Base-by-base conservation (phyloP, 176 grass and related monocot genomes). In the Rhynchospora breviuscula region DNA sequence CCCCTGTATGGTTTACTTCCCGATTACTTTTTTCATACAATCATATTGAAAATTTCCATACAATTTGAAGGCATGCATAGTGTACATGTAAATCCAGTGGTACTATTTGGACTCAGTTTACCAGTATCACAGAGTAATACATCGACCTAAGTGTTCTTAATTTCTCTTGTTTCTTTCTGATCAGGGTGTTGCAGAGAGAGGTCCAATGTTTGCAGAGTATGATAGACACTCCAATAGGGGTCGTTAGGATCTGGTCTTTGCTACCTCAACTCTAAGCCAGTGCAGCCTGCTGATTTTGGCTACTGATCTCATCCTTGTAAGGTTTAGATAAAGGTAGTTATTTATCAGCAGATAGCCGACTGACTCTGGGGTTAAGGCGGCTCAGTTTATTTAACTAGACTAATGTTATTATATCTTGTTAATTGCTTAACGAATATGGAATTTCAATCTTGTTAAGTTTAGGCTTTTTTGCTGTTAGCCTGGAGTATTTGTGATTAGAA, bases 161-260 rank as follows among this genome's bases (percentile, higher is more conserved):
- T 58, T 78, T 62, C 7, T 63, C 26, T 9, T 44, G 43, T 23
- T 45, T 63, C 45, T 59, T 12, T 80, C 35, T 60, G 10, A 67
- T 53, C 63, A 82, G 80, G 80, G 59, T 82, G 52, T 49, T 67
- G 59, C n/a, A 17, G 80, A 82, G 62, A 82, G 80, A 29, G 80
- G 44, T 17, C 63, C 60, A 25, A 64, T 65, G 31, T 82, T 52
- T 65, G 21, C 25, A 47, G 61, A 65, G 59, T 82, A 23, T 65
- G 80, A 82, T 26, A 62, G 47, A 23, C 59, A 52, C 19, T 43
- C 6, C 21, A 44, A 29, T 1, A 48, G 60, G 80, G 59, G 43
- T 17, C 59, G n/a, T 52, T 82, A 65, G 63, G 13, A 5, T 51
- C 22, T 17, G 26, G 61, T 51, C 44, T 82, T 63, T 65, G 22